These are phyloP conservation scores for Russula sp. DNA, from an alignment of 768 basidiomycete species.

Conservation along the genomic window DNA sequence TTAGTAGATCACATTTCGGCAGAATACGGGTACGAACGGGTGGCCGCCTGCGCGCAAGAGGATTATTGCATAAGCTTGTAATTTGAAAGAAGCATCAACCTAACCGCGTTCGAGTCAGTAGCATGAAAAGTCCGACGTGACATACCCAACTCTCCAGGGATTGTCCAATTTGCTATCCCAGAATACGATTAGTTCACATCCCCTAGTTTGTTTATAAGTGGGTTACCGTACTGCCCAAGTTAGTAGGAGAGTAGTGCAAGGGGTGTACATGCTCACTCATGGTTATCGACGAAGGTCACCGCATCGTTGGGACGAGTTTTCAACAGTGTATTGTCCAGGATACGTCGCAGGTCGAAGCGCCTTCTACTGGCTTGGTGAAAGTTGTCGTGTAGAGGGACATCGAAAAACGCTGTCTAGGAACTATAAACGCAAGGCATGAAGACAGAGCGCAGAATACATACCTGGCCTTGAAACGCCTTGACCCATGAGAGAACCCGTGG, in stretches of 20 bases:
- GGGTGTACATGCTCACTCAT: slow-evolving; percentile 57
- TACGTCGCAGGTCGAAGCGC: slow-evolving; percentile 71
- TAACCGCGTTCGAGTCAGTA: slow-evolving; percentile 33
- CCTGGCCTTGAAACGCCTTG: slow-evolving; percentile 61
- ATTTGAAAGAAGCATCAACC: slow-evolving; percentile 70
- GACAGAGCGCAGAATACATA: slow-evolving; percentile 33
- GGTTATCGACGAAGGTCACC: slow-evolving; percentile 89
- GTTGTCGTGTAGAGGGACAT: slow-evolving; percentile 85
- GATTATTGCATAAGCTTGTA: slow-evolving; percentile 79
- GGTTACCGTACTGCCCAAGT: slow-evolving; percentile 55
- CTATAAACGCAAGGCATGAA: slow-evolving; percentile 5
- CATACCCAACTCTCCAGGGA: slow-evolving; percentile 80
- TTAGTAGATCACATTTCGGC: slow-evolving; percentile 2
- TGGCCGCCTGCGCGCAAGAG: slow-evolving; percentile 66
- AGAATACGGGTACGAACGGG: slow-evolving; percentile 52
- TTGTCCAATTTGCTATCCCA: slow-evolving; percentile 60
- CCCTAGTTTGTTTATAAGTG: slow-evolving; percentile 4
- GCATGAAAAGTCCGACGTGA: slow-evolving; percentile 8
- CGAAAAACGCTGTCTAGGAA: slow-evolving; percentile 79
- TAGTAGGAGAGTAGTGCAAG: slow-evolving; percentile 17
- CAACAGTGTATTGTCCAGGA: slow-evolving; percentile 69
- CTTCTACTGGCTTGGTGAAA: slow-evolving; percentile 75
- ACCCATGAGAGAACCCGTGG: slow-evolving; percentile 53
- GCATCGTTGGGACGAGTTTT: slow-evolving; percentile 70
- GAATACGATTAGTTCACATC: slow-evolving; percentile 11